Percentiles rank a stretch among this genome's conserved stretches.
Evolutionary conservation across 2,329 filamentous ascomycete species (phyloP).

Genomic region (Aspergillus pseudonomiae): DNA sequence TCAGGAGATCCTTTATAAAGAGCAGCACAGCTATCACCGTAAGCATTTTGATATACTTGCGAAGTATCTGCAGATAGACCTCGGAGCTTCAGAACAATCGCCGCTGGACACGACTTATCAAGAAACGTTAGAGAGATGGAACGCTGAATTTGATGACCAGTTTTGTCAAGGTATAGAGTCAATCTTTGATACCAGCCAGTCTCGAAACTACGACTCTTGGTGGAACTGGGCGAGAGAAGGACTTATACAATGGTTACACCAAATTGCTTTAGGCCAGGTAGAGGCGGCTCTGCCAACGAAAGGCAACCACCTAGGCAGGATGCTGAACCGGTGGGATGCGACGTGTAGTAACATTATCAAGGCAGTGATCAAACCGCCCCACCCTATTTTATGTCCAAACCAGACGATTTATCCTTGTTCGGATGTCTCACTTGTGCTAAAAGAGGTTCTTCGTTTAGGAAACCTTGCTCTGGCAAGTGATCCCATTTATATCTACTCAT

Average conservation of each 20-base stretch:
- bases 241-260: slow-evolving; percentile 15
- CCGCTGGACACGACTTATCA: not conserved
- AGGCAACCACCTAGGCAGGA: slow-evolving; percentile 10
- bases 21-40: slow-evolving; percentile 11
- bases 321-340: slow-evolving; percentile 22
- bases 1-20: slow-evolving; percentile 4
- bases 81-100: not conserved
- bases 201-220: slow-evolving; percentile 36
- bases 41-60: slow-evolving; percentile 15
- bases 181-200: slow-evolving; percentile 31
- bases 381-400: not conserved
- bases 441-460: slow-evolving; percentile 12
- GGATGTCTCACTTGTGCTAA: not conserved
- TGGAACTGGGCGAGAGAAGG: slow-evolving; percentile 43
- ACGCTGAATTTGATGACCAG: slow-evolving; percentile 33
- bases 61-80: slow-evolving; percentile 10
- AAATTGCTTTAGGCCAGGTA: not conserved
- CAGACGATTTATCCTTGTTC: too few relatives aligned
- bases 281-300: not conserved
- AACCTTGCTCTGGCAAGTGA: slow-evolving; percentile 5
- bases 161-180: slow-evolving; percentile 34
- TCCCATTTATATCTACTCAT: slow-evolving; percentile 16
- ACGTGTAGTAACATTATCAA: slow-evolving; percentile 18
- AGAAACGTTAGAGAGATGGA: slow-evolving; percentile 26
- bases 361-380: not conserved